phyloP scores from a whole-genome alignment of 208 protist genomes.

The Naegleria fowleri region DNA sequence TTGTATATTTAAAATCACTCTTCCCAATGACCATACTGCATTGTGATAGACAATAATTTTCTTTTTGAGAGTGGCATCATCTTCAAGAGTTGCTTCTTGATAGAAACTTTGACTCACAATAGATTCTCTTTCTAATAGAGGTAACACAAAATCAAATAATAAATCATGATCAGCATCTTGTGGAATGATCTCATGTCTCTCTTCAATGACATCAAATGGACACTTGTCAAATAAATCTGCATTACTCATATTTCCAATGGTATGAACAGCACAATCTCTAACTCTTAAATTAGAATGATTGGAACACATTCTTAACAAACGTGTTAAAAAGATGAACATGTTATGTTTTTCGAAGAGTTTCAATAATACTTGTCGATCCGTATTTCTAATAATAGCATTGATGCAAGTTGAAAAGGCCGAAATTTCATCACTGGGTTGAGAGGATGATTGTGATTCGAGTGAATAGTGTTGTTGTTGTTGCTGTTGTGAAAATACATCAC shows the following conservation, averaged over 20 bases:
- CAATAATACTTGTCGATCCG: neutral
- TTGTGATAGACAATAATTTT: neutral
- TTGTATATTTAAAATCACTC: neutral
- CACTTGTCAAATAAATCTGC: neutral
- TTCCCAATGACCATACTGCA: neutral
- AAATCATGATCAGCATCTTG: neutral
- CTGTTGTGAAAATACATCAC: too few species aligned
- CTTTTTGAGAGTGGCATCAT: neutral
- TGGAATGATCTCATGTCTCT: neutral
- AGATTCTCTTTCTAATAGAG: neutral
- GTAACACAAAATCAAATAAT: neutral
- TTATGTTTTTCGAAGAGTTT: neutral
- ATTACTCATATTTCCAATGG: neutral
- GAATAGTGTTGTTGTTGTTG: too few species aligned
- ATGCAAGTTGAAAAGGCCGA: neutral
- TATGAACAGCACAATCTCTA: neutral
- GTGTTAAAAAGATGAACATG: neutral
- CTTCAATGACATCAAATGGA: neutral
- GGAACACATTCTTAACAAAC: neutral
- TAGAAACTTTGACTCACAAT: neutral
- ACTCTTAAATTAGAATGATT: neutral
- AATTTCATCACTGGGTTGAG: neutral
- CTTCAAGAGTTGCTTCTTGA: neutral
- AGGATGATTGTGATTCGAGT: too few species aligned
- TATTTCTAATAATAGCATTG: neutral